Base-by-base conservation (phyloP, 78 protist genomes). In the Dictyostelium firmibasis region DNA sequence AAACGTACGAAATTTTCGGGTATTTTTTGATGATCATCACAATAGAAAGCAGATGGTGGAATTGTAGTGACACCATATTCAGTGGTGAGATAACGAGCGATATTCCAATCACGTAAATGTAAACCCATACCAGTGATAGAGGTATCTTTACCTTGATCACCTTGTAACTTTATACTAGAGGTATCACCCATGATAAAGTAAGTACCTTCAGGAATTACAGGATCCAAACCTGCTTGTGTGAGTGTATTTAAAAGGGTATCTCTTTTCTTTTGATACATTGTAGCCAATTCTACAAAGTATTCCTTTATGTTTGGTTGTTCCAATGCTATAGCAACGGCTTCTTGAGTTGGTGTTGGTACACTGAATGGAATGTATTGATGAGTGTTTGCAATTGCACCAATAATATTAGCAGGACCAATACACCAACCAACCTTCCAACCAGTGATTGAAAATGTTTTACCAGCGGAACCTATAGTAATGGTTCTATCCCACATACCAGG, bases 341-440 rank as follows among this genome's bases (percentile, higher is more conserved):
- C 95, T 83, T 97, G 98, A 13, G 87, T n/a, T 33, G 98, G 98
- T 0, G 97, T 95, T 11, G 91, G 53, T 0, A 88, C 96, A 67
- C 94, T 81, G 62, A 92, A 97, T 13, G 96, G 84, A 13, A 84
- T 38, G 84, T 85, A 83, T 57, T 89, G 91, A 33, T 95, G 95
- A 18, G 85, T 72, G n/a, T 36, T 87, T 6, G 82, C 64, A 25
- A 94, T 87, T 1, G 93, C 83, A 2, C 25, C 20, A 3, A 86
- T 41, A 23, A 94, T 78, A 16, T 47, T 14, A 4, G 53, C 14
- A 23, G 97, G 97, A 27, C 96, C 98, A 11, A 96, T 84, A 50
- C 64, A 27, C 98, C 98, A 97, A 13, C 98, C 98, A 23, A 96
- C 70, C 33, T 96, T 97, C 97, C 97, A 97, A 31, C 98, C 98